Evolutionary conservation across 495 filamentous ascomycete species (phyloP).

Genomic region (Talaromyces stipitatus): DNA sequence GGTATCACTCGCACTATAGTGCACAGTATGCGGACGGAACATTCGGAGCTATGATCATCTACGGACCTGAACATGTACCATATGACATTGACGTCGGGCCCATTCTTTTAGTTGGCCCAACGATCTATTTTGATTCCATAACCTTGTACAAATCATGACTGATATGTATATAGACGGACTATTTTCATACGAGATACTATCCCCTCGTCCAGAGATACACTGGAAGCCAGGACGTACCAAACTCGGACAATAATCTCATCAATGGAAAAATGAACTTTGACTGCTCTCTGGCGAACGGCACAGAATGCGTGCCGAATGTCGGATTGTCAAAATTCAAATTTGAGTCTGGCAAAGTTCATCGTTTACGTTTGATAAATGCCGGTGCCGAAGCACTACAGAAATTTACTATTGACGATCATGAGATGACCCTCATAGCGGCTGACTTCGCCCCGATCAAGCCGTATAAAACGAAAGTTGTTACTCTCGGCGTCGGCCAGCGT

Average conservation of each 20-base stretch:
- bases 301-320: not conserved
- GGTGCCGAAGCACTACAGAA: constrained; percentile 41
- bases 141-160: constrained; percentile 5
- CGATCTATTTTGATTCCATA: not conserved
- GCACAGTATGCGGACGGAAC: constrained; percentile 38
- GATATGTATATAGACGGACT: constrained; percentile 5
- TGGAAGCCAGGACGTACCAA: constrained; percentile 13
- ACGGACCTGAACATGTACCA: constrained; percentile 21
- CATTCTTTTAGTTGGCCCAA: not conserved
- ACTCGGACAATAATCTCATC: constrained; percentile 39
- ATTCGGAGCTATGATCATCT: constrained; percentile 24
- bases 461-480: constrained; percentile 19
- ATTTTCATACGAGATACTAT: not conserved
- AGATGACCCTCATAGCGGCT: constrained; percentile 35
- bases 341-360: constrained; percentile 32
- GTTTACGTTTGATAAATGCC: constrained; percentile 40
- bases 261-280: constrained; percentile 25
- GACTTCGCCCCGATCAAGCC: constrained; percentile 41
- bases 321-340: constrained; percentile 13
- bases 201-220: not conserved
- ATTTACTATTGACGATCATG: constrained; percentile 43
- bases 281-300: not conserved
- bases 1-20: constrained; percentile 57
- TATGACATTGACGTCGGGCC: constrained; percentile 10
- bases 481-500: constrained; percentile 48